These are phyloP conservation scores for Skeletonema menzelii DNA, from an alignment of 108 stramenopile species.

Conservation along the genomic window DNA sequence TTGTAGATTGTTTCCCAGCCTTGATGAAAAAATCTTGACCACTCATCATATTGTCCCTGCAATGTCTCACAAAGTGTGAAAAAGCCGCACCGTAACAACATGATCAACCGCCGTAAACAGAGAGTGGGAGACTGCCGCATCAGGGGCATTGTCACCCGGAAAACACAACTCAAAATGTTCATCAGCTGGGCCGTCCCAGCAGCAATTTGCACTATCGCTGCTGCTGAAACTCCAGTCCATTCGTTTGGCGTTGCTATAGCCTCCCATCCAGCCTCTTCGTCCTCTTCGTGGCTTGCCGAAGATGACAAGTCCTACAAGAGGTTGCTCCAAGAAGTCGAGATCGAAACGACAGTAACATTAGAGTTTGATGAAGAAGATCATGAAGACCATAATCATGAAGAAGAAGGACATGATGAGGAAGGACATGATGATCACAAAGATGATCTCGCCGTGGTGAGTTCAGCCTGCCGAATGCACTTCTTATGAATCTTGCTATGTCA, in stretches of 20 bases:
- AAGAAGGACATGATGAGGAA: not conserved
- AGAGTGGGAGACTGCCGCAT: not conserved
- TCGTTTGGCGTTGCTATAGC: not conserved
- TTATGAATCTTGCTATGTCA: not conserved
- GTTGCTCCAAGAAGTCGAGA: not conserved
- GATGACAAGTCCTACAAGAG: not conserved
- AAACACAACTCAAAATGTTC: not conserved
- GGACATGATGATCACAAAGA: slow-evolving; percentile 8
- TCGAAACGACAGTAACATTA: not conserved
- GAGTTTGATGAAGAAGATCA: not conserved
- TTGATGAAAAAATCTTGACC: too few relatives aligned
- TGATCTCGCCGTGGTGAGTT: slow-evolving; percentile 4
- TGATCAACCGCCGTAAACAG: not conserved
- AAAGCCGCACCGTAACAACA: not conserved
- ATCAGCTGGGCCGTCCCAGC: not conserved
- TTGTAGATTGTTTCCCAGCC: not conserved
- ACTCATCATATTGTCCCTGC: not conserved
- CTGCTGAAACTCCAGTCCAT: not conserved
- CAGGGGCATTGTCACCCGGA: not conserved
- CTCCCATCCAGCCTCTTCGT: not conserved
- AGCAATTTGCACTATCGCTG: not conserved
- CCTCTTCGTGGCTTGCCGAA: not conserved
- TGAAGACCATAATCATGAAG: slow-evolving; percentile 10
- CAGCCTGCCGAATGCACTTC: not conserved
- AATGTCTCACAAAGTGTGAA: not conserved